Evolutionary conservation across 2,329 filamentous ascomycete species (phyloP).

Genomic region (Calonectria pteridis): DNA sequence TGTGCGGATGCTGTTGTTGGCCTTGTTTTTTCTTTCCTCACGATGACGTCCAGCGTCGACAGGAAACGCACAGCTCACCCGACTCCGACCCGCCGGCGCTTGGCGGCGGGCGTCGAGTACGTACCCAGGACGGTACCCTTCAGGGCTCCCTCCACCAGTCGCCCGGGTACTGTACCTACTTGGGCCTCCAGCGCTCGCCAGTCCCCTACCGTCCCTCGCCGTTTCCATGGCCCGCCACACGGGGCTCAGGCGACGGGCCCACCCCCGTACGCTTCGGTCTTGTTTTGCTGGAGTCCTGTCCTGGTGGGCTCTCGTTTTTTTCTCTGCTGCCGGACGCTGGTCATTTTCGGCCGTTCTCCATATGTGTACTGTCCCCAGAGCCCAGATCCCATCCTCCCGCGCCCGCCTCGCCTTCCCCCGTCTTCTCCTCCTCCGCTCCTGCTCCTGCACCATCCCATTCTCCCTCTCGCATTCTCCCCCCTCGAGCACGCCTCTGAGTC

Average conservation of each 20-base stretch:
- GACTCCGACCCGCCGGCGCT: slow-evolving; percentile 27
- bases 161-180: slow-evolving; percentile 12
- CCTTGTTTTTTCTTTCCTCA: neutral
- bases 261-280: slow-evolving; percentile 29
- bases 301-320: slow-evolving; percentile 10
- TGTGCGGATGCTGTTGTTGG: neutral
- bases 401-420: slow-evolving; percentile 27
- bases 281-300: slow-evolving; percentile 8
- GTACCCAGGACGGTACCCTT: slow-evolving; percentile 3
- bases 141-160: slow-evolving; percentile 6
- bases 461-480: neutral
- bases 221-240: slow-evolving; percentile 14
- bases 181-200: neutral
- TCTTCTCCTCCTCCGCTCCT: slow-evolving; percentile 22
- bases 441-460: slow-evolving; percentile 11
- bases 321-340: slow-evolving; percentile 4
- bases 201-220: slow-evolving; percentile 10
- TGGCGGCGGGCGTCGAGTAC: slow-evolving; percentile 16
- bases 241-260: slow-evolving; percentile 27
- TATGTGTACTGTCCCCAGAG: slow-evolving; percentile 7
- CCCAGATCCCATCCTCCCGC: slow-evolving; percentile 22
- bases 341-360: slow-evolving; percentile 7
- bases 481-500: slow-evolving; percentile 1
- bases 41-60: neutral
- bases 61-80: slow-evolving; percentile 6